These are phyloP conservation scores for Penicillium manginii DNA, from an alignment of 495 filamentous ascomycete genomes.

Conservation along the genomic window DNA sequence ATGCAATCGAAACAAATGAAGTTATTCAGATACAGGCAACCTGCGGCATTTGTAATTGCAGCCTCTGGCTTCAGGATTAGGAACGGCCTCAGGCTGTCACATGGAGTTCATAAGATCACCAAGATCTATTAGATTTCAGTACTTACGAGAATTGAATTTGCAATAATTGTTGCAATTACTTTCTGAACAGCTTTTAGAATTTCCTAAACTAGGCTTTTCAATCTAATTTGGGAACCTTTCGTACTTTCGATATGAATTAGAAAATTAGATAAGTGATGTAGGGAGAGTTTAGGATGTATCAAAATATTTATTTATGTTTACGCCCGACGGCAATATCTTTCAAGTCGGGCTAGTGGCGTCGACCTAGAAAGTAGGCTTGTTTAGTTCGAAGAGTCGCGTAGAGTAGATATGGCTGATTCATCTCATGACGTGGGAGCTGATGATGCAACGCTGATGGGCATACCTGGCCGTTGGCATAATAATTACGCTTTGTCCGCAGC, in stretches of 20 bases:
- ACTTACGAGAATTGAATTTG: not conserved
- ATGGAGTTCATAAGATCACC: not conserved
- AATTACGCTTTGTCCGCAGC: slow-evolving; percentile 1
- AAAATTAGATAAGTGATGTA: not conserved
- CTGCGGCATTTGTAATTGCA: not conserved
- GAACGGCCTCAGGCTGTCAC: not conserved
- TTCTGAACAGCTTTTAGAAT: not conserved
- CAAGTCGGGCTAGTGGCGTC: slow-evolving; percentile 1
- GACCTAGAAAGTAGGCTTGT: slow-evolving; percentile 1
- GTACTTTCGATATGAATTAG: not conserved
- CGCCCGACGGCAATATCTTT: slow-evolving; percentile 1
- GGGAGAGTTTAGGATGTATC: not conserved
- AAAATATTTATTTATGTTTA: not conserved
- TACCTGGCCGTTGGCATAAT: slow-evolving; percentile 2
- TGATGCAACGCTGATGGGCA: slow-evolving; percentile 2
- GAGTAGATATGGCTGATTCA: slow-evolving; percentile 2
- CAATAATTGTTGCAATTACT: not conserved
- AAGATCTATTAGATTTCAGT: not conserved
- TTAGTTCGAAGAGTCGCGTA: slow-evolving; percentile 1
- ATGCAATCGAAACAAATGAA: not conserved
- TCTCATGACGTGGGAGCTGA: slow-evolving; percentile 2
- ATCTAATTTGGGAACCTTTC: not conserved
- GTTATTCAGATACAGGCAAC: not conserved
- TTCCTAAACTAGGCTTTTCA: not conserved
- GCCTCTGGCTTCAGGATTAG: not conserved